Conservation (phyloP, 73 alveolate genomes). For the Paramecium pentaurelia region DNA sequence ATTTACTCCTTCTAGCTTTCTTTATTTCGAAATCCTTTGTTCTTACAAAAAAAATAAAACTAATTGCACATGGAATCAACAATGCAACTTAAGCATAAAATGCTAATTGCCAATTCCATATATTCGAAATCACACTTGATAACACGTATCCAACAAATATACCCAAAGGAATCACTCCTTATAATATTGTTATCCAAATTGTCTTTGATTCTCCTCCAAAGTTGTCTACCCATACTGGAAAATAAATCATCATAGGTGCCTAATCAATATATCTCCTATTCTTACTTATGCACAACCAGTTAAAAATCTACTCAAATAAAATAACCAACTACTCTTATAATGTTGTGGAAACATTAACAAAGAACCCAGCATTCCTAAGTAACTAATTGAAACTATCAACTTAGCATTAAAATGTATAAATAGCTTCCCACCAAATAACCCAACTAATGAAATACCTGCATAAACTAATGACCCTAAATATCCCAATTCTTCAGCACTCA, state of each 20-base stretch:
- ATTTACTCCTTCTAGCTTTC: neutral
- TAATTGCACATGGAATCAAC: neutral
- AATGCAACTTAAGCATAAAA: constrained; percentile 7
- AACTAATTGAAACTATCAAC: constrained; percentile 66
- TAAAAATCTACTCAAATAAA: neutral
- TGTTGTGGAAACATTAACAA: neutral
- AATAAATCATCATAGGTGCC: constrained; percentile 65
- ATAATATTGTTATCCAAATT: constrained; percentile 45
- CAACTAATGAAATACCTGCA: constrained; percentile 75
- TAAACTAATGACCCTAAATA: constrained; percentile 81
- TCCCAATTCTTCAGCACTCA: constrained; percentile 76
- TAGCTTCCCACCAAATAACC: constrained; percentile 77
- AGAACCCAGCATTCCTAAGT: constrained; percentile 17
- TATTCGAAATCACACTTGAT: constrained; percentile 26
- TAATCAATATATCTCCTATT: neutral
- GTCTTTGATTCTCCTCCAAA: constrained; percentile 53
- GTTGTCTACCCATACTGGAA: constrained; percentile 79
- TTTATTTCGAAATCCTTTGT: constrained; percentile 40
- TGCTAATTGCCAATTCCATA: constrained; percentile 4
- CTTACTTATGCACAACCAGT: constrained; percentile 34
- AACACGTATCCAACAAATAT: constrained; percentile 57
- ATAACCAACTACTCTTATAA: neutral
- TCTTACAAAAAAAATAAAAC: neutral
- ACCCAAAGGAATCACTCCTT: constrained; percentile 58
- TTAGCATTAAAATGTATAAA: constrained; percentile 76